Base-by-base conservation (phyloP, 2,329 filamentous ascomycete species). In the Neofusicoccum ribis region DNA sequence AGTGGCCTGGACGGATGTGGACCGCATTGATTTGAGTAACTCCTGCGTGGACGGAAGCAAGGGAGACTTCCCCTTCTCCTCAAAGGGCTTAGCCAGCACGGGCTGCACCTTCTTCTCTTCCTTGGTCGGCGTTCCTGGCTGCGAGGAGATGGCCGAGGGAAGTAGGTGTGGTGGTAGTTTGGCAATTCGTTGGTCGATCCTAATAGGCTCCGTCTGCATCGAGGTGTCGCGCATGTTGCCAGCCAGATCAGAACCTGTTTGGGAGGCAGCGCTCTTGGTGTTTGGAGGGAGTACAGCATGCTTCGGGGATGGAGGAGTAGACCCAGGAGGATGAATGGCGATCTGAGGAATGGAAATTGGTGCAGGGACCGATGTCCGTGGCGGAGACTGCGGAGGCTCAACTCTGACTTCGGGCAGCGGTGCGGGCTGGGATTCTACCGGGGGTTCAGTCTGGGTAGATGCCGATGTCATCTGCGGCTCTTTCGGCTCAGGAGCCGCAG, bases 171-270 rank as follows among this genome's bases (percentile, higher is more conserved):
- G 81, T 14, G 92, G 92, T 31, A 97, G 82, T 69, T 88, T 89
- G 67, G 90, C 86, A 50, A 92, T 81, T 67, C 93, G 87, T 79
- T 88, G 87, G 73, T 96, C 93, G 5, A 96, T 86, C 64, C 91
- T 87, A 65, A 98, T 97, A 66, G 92, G 91, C 70, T 98, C 93
- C 0, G 95, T 99, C 80, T 99, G 95, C 65, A 93, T 84, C 2
- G 85, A 87, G 51, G 79, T 83, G 64, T 84, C 89, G 46, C 79
- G 81, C 69, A 82, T 81, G 17, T 80, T 76, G 31, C 77, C 74
- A 9, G 81, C 71, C 41, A 81, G 72, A 11, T 83, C 76, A 56
- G 88, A 81, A 43, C 84, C 84, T 31, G 93, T 92, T 77, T 99
- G 95, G 71, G 90, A 94, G 17, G 88, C 89, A 68, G 90, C 88